phyloP scores from a whole-genome alignment of 106 monocot species.

The Chionographis japonica region DNA sequence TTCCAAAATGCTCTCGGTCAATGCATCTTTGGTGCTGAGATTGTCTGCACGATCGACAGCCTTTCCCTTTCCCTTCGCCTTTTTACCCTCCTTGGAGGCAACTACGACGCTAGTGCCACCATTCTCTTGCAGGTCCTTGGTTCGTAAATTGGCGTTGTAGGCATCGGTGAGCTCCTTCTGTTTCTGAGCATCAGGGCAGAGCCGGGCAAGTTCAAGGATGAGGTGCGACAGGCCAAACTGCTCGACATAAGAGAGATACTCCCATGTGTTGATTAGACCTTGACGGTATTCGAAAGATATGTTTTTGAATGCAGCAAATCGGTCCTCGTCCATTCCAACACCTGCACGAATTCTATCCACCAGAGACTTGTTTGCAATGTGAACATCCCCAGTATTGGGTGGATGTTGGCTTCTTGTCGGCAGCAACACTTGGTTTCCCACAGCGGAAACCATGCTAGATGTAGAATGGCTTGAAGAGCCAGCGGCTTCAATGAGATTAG shows the following conservation, averaged over 20 bases:
- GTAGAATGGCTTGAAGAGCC: constrained; percentile 8
- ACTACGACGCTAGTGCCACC: constrained; percentile 7
- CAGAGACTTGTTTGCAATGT: constrained; percentile 66
- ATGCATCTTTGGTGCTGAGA: constrained; percentile 22
- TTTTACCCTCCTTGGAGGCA: constrained; percentile 18
- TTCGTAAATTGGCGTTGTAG: constrained; percentile 43
- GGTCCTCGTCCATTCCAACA: constrained; percentile 65
- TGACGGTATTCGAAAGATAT: constrained; percentile 76
- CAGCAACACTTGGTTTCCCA: not conserved
- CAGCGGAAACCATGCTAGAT: constrained; percentile 7
- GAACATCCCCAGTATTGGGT: constrained; percentile 31
- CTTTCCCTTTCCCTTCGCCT: constrained; percentile 49
- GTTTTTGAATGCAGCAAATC: constrained; percentile 59
- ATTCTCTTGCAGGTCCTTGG: constrained; percentile 32
- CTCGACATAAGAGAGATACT: constrained; percentile 81
- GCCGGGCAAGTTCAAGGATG: constrained; percentile 73
- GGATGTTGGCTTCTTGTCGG: constrained; percentile 1
- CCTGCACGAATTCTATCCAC: constrained; percentile 62
- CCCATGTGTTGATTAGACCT: constrained; percentile 47
- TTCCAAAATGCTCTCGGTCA: constrained; percentile 42
- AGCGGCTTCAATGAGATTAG: constrained; percentile 28
- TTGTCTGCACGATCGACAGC: not conserved
- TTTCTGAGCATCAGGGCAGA: constrained; percentile 77
- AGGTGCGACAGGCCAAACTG: constrained; percentile 89
- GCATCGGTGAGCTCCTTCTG: constrained; percentile 71